phyloP scores from a whole-genome alignment of 139 green algal species.

The Diplosphaera chodatii region DNA sequence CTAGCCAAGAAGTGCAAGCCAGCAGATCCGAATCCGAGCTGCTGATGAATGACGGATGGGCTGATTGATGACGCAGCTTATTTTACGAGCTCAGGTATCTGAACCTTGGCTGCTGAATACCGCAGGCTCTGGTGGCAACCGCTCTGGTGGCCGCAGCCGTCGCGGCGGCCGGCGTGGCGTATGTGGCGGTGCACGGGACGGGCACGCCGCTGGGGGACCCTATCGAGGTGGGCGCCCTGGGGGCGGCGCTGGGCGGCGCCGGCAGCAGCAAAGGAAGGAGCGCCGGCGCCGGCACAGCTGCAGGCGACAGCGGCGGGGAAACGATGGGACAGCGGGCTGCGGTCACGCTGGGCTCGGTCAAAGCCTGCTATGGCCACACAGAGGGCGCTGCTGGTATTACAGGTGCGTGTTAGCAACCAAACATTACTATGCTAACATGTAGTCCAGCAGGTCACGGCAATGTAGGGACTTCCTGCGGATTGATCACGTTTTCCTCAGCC shows the following conservation, averaged over 20 bases:
- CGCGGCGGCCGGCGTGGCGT: conserved; percentile 24
- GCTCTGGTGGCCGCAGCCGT: conserved; percentile 41
- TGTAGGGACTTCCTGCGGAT: no score
- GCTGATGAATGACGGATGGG: no score
- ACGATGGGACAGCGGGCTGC: not conserved
- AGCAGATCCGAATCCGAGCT: no score
- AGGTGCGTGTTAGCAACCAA: no score
- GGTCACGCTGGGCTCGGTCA: conserved; percentile 5
- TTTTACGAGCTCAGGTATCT: no score
- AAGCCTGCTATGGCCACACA: conserved; percentile 64
- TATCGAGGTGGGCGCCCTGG: conserved; percentile 71
- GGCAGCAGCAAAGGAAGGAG: not conserved
- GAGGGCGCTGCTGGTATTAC: conserved; percentile 69
- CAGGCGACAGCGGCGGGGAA: not conserved
- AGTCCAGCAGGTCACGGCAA: no score
- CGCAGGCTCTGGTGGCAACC: conserved; percentile 51
- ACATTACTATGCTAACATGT: no score
- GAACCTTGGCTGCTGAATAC: not conserved
- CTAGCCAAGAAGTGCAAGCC: no score
- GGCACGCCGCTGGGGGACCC: conserved; percentile 79
- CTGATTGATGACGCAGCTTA: no score
- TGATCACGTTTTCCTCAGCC: no score
- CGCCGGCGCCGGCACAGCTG: not conserved
- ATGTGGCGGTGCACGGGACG: conserved; percentile 65
- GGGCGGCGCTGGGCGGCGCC: conserved; percentile 14